Percentiles rank a stretch among this genome's conserved stretches.
phyloP scores from a whole-genome alignment of 345 rosid genomes.

The Moricandia arvensis region DNA sequence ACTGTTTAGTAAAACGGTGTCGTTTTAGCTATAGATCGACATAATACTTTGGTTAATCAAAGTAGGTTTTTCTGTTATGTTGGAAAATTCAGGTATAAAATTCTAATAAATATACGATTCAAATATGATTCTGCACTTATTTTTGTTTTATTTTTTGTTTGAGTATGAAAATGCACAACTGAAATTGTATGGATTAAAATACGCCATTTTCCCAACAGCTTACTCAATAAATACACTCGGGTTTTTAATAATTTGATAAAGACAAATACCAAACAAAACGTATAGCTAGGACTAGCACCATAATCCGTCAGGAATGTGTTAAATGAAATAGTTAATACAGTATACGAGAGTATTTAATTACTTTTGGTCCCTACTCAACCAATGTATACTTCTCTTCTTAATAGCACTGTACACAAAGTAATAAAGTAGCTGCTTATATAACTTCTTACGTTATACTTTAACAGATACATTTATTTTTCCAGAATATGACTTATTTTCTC shows the following conservation, averaged over 20 bases:
- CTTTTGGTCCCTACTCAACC: background rate
- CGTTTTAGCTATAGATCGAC: too few relatives aligned
- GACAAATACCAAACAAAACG: constrained; percentile 28
- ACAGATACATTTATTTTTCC: background rate
- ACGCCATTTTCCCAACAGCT: background rate
- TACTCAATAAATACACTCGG: constrained; percentile 15
- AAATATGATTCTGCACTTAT: too few relatives aligned
- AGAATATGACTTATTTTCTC: background rate
- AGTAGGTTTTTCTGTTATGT: too few relatives aligned
- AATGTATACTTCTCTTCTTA: background rate
- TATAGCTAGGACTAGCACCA: background rate
- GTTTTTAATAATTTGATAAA: constrained; percentile 14
- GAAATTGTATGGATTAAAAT: too few relatives aligned
- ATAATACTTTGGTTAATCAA: too few relatives aligned
- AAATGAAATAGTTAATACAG: background rate
- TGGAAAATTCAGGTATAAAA: too few relatives aligned
- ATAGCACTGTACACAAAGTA: background rate
- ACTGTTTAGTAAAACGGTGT: too few relatives aligned
- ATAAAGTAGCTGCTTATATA: background rate
- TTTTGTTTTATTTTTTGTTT: too few relatives aligned
- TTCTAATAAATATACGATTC: too few relatives aligned
- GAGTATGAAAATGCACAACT: too few relatives aligned
- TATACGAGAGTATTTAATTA: background rate
- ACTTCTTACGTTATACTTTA: background rate
- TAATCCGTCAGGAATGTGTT: background rate